Evolutionary conservation across 2,329 filamentous ascomycete genomes (phyloP), one percentile per base, ranked within the genome.

Genomic region (Penicillium fuscoglaucum): DNA sequence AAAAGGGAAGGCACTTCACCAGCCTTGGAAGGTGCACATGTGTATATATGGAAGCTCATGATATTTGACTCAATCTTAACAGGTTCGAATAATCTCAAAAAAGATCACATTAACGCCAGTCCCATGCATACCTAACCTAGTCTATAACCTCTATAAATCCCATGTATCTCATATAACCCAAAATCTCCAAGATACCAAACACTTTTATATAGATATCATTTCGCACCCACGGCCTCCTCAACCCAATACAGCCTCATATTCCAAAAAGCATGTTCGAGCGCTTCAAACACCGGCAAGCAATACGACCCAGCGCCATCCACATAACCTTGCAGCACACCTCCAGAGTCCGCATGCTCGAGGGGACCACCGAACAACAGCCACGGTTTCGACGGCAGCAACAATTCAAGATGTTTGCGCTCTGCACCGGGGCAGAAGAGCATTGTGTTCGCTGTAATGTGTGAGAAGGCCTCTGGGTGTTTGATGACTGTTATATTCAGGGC

Each of bases 401-500:
- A 69, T 24, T 81, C 75, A 50, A 90, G 41, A 83, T 79, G 39
- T 74, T 77, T 24, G 75, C 58, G 87, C 57, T 79, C 77, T 1
- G 76, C 78, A 51, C 89, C 87, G 0, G 89, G 79, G 1, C 84
- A 87, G 62, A 84, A 90, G 2, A 88, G 76, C 1, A 90, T 68
- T 0, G 84, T 82, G 0, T 73, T 66, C 0, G 68, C 48, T 17
- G 80, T 76, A 10, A 90, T 76, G 6, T 79, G 64, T 0, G 78
- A 70, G 63, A 84, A 87, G 0, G 80, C 87, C 0, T 56, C 67
- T 0, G 88, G 87, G 1, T 82, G 76, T 1, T 73, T 48, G 33
- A 81, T 64, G 28, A 77, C 71, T n/a, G 63, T 70, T 48, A 80
- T 72, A 8, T 66, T 64, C 6, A 76, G 65, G 9, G 66, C 67